phyloP scores from a whole-genome alignment of 2,329 filamentous ascomycete genomes.

The Diaporthe sp. region DNA sequence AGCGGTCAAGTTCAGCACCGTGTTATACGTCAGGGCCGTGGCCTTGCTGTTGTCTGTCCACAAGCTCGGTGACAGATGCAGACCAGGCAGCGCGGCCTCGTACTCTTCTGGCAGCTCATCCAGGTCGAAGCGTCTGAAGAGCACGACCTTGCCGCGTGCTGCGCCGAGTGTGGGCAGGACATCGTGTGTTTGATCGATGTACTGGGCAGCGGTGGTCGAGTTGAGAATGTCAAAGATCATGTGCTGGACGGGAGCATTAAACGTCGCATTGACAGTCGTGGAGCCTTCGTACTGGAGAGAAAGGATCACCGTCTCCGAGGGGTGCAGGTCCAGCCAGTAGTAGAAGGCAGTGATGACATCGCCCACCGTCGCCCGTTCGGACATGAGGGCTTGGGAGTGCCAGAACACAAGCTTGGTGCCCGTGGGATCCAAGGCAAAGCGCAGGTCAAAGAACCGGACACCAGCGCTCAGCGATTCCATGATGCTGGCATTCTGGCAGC shows the following conservation, averaged over 20 bases:
- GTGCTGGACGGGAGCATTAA: constrained; percentile 54
- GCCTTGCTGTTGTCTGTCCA: constrained; percentile 60
- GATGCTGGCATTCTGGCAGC: constrained; percentile 57
- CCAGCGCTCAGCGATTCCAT: constrained; percentile 59
- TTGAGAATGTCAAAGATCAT: constrained; percentile 56
- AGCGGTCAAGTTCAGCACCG: constrained; percentile 52
- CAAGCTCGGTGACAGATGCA: constrained; percentile 59
- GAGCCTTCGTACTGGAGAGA: constrained; percentile 62
- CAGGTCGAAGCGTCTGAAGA: constrained; percentile 62
- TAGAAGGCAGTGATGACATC: constrained; percentile 63
- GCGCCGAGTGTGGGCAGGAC: constrained; percentile 63
- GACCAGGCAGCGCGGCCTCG: constrained; percentile 56
- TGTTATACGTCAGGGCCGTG: constrained; percentile 60
- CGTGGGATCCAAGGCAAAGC: constrained; percentile 63
- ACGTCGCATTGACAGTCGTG: constrained; percentile 49
- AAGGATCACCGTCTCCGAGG: constrained; percentile 60
- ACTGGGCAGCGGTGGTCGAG: constrained; percentile 53
- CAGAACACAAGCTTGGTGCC: constrained; percentile 62
- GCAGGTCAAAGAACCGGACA: constrained; percentile 64
- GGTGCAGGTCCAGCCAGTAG: constrained; percentile 62
- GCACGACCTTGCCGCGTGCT: constrained; percentile 58
- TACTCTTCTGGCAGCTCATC: constrained; percentile 53
- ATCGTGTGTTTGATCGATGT: constrained; percentile 62
- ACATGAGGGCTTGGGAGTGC: constrained; percentile 61
- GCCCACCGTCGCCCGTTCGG: constrained; percentile 58